phyloP scores from a whole-genome alignment of 1,284 basidiomycete genomes.

The Ustilago bromivora region DNA sequence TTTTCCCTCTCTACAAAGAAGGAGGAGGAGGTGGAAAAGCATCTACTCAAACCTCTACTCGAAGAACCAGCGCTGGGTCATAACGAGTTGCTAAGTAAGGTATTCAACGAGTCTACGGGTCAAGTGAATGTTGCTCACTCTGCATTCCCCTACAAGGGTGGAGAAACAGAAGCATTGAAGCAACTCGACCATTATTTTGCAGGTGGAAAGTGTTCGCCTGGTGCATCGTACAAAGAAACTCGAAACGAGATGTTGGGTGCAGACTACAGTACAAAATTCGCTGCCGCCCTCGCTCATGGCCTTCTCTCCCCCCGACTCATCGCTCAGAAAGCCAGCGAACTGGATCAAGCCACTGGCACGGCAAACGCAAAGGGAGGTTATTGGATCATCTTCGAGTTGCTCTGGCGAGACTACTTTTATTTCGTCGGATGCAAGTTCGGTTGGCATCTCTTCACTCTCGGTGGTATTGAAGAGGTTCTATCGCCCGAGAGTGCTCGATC shows the following conservation, averaged over 20 bases:
- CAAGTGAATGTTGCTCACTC: conserved; percentile 29
- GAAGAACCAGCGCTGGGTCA: conserved; percentile 45
- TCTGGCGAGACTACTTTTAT: conserved; percentile 71
- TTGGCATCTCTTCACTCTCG: conserved; percentile 54
- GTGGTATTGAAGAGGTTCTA: conserved; percentile 55
- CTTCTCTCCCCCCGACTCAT: conserved; percentile 57
- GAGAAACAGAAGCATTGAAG: conserved; percentile 57
- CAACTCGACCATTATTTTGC: conserved; percentile 57
- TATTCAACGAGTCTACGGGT: neutral
- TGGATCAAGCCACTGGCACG: conserved; percentile 41
- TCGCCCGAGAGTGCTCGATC: conserved; percentile 39
- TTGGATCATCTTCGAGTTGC: conserved; percentile 64
- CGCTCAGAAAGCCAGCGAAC: conserved; percentile 43
- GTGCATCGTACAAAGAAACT: conserved; percentile 60
- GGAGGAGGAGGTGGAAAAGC: conserved; percentile 29
- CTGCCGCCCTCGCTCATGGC: conserved; percentile 59
- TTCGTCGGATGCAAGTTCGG: conserved; percentile 61
- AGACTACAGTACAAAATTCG: conserved; percentile 62
- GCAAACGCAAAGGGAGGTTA: conserved; percentile 43
- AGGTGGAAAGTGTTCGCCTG: conserved; percentile 4
- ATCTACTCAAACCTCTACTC: conserved; percentile 49
- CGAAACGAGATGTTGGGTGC: conserved; percentile 57
- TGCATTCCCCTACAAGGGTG: conserved; percentile 60
- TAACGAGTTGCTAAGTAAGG: conserved; percentile 30
- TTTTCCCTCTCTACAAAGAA: conserved; percentile 32